phyloP scores from a whole-genome alignment of 208 protist species.

The Trypanosoma congolense region DNA sequence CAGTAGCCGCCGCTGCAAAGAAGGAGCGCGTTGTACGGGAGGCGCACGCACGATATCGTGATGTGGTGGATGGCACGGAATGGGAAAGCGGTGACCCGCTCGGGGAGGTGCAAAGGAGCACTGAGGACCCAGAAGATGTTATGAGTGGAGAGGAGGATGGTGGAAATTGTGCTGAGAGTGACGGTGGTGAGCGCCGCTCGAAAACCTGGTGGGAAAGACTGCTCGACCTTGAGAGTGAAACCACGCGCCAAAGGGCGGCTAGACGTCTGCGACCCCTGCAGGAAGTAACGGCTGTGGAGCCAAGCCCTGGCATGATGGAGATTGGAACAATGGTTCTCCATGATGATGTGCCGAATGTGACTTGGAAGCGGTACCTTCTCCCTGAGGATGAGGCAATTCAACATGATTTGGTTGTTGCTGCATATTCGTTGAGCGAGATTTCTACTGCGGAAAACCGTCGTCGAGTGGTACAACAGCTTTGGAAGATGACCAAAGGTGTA shows the following conservation, averaged over 20 bases:
- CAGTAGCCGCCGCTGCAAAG: conserved; percentile 49
- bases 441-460: conserved; percentile 51
- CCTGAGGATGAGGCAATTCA: conserved; percentile 75
- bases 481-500: conserved; percentile 83
- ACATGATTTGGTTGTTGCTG: conserved; percentile 81
- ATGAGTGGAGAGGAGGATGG: conserved; percentile 46
- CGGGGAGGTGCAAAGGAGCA: conserved; percentile 26
- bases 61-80: conserved; percentile 74
- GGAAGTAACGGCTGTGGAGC: conserved; percentile 78
- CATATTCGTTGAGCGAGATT: conserved; percentile 84
- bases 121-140: conserved; percentile 43
- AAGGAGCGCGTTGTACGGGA: conserved; percentile 40
- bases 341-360: conserved; percentile 82
- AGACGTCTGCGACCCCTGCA: conserved; percentile 75
- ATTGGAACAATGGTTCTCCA: conserved; percentile 85
- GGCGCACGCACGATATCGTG: conserved; percentile 64
- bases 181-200: conserved; percentile 5
- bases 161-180: conserved; percentile 8
- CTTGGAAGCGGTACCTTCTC: conserved; percentile 84
- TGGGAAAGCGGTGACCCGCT: conserved; percentile 75
- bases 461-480: conserved; percentile 73
- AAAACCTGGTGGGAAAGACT: conserved; percentile 85
- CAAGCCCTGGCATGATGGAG: conserved; percentile 88
- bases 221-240: conserved; percentile 65
- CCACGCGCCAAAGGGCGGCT: conserved; percentile 35